These are phyloP conservation scores for Triticum timopheevii DNA, from an alignment of 176 grass and related monocot genomes.

Conservation along the genomic window DNA sequence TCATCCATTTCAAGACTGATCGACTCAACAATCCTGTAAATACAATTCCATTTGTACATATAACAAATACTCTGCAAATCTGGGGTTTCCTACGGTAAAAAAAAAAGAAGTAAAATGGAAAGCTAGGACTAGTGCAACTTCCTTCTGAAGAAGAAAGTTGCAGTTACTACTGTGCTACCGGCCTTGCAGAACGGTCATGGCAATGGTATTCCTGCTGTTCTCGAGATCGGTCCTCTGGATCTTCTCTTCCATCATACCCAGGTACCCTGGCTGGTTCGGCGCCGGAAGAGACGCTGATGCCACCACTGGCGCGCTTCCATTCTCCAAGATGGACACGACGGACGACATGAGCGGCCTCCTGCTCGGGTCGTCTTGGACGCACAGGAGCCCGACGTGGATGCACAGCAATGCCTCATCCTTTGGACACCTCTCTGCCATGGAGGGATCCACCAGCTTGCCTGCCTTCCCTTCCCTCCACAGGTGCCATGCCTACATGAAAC, in stretches of 20 bases:
- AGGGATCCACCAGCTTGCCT: conserved; percentile 39
- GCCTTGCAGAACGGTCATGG: conserved; percentile 35
- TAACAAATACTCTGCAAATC: background rate
- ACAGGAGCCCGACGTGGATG: conserved; percentile 69
- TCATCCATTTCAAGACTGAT: background rate
- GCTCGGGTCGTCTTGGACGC: conserved; percentile 56
- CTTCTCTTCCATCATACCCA: background rate
- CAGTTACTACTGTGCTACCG: background rate
- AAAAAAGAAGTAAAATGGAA: no score
- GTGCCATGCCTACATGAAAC: conserved; percentile 42
- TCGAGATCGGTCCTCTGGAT: background rate
- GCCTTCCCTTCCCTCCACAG: conserved; percentile 55
- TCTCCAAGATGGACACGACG: conserved; percentile 54
- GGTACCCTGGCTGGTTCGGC: conserved; percentile 32
- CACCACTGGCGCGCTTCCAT: conserved; percentile 23
- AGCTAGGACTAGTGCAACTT: background rate
- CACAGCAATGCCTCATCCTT: conserved; percentile 35
- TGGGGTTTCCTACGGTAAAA: background rate
- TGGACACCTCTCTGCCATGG: conserved; percentile 27
- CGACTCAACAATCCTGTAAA: no score
- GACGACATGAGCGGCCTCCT: conserved; percentile 49
- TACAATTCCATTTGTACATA: background rate
- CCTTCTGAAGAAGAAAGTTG: background rate
- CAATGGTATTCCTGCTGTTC: conserved; percentile 31
- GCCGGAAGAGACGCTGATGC: conserved; percentile 27